Percentiles rank a stretch among this genome's conserved stretches.
Evolutionary conservation across 106 monocot species (phyloP).

Genomic region (Xerophyta viscosa): DNA sequence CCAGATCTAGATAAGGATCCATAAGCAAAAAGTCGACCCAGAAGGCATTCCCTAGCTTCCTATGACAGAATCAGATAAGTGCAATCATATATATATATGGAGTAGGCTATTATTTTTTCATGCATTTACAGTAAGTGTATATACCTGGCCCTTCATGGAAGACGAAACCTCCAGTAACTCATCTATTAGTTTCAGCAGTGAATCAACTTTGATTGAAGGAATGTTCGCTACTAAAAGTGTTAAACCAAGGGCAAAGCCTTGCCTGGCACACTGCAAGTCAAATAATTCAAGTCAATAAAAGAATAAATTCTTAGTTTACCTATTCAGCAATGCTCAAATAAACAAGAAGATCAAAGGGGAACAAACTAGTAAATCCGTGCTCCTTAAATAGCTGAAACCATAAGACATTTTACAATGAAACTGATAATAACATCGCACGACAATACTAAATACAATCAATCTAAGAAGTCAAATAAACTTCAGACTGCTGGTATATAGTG

Average conservation of each 20-base stretch:
- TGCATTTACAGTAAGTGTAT: not conserved
- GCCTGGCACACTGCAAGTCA: slow-evolving; percentile 85
- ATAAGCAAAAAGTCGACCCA: slow-evolving; percentile 89
- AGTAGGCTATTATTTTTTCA: no score
- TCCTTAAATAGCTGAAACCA: no score
- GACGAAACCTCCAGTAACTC: slow-evolving; percentile 56
- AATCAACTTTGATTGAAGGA: slow-evolving; percentile 38
- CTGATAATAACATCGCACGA: no score
- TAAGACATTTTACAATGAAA: no score
- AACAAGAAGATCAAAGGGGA: no score
- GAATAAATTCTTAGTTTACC: no score
- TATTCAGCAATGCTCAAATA: no score
- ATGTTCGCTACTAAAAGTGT: slow-evolving; percentile 40
- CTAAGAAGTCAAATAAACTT: no score
- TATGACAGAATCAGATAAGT: slow-evolving; percentile 15
- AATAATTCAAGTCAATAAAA: not conserved
- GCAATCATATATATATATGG: not conserved
- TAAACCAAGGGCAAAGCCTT: slow-evolving; percentile 89
- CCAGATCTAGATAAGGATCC: slow-evolving; percentile 81
- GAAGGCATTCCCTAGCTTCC: slow-evolving; percentile 81
- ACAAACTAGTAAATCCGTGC: no score
- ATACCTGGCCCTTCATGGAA: slow-evolving; percentile 84
- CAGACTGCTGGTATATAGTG: no score
- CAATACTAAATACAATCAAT: no score
- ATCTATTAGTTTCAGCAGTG: slow-evolving; percentile 60